Conservation (phyloP, 202 grass and related monocot species). For the Setaria viridis region DNA sequence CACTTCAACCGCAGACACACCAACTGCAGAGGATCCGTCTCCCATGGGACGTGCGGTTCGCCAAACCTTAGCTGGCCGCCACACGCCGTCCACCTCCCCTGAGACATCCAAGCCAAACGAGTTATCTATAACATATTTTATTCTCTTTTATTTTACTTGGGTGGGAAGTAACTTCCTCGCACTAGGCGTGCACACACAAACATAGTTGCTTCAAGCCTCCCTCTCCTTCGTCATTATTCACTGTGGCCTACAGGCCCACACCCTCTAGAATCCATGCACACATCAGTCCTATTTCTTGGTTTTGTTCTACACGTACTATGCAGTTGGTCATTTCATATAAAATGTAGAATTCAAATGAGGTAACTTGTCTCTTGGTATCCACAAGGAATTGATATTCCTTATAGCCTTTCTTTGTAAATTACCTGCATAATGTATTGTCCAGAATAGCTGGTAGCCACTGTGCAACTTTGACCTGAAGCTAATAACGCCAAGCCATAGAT, state of each 20-base stretch:
- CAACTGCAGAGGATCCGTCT: no score
- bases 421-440: conserved; percentile 94
- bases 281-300: background rate
- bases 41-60: background rate
- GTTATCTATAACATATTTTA: no score
- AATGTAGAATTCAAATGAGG: background rate
- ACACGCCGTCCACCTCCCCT: background rate
- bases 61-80: background rate
- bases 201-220: background rate
- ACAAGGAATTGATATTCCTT: background rate
- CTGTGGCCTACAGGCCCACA: background rate
- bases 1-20: no score
- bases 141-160: no score
- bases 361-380: background rate
- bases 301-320: background rate
- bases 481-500: conserved; percentile 75
- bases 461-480: conserved; percentile 80
- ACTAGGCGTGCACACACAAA: background rate
- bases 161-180: background rate
- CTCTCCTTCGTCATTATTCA: background rate
- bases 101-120: no score
- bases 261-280: background rate
- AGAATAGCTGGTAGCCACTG: conserved; percentile 64
- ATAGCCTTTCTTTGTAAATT: background rate
- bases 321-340: background rate